Conservation (phyloP, 2,329 filamentous ascomycete species). For the Dichotomopilus funicola region DNA sequence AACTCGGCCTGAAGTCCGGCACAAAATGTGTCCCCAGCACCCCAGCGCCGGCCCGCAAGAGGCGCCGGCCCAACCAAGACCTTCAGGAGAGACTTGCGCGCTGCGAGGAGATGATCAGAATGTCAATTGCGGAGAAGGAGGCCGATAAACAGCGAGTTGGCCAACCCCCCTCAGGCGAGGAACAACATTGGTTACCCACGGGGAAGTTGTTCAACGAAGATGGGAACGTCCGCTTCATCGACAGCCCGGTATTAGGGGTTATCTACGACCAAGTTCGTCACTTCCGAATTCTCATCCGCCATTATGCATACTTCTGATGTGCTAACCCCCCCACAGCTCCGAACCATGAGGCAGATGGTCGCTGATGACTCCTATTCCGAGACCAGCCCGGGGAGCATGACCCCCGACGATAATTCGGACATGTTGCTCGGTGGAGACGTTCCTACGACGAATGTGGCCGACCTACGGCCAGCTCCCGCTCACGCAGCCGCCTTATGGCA, state of each 20-base stretch:
- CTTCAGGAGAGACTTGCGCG: slow-evolving; percentile 54
- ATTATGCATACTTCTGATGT: background rate
- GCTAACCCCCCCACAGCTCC: slow-evolving; percentile 35
- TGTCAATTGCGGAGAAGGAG: slow-evolving; percentile 7
- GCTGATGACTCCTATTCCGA: slow-evolving; percentile 47
- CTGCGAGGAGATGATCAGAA: slow-evolving; percentile 51
- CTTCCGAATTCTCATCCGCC: background rate
- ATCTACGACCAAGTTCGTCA: slow-evolving; percentile 50
- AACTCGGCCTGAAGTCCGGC: slow-evolving; percentile 40
- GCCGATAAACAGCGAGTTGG: background rate
- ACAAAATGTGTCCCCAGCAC: slow-evolving; percentile 54
- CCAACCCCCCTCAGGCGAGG: slow-evolving; percentile 26
- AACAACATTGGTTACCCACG: slow-evolving; percentile 37
- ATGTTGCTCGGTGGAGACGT: slow-evolving; percentile 42
- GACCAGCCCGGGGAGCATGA: slow-evolving; percentile 38
- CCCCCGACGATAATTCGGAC: slow-evolving; percentile 47
- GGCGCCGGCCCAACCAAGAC: slow-evolving; percentile 54
- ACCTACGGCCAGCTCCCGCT: slow-evolving; percentile 57
- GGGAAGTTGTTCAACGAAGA: slow-evolving; percentile 52
- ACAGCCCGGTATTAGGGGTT: slow-evolving; percentile 47
- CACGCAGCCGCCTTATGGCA: slow-evolving; percentile 70
- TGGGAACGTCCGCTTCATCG: slow-evolving; percentile 50
- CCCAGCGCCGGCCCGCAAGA: slow-evolving; percentile 53
- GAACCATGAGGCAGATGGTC: slow-evolving; percentile 53
- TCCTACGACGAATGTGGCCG: slow-evolving; percentile 34